These are phyloP conservation scores for Syncephalastrum racemosum DNA, from an alignment of 371 early-diverging fungal species.

Conservation along the genomic window DNA sequence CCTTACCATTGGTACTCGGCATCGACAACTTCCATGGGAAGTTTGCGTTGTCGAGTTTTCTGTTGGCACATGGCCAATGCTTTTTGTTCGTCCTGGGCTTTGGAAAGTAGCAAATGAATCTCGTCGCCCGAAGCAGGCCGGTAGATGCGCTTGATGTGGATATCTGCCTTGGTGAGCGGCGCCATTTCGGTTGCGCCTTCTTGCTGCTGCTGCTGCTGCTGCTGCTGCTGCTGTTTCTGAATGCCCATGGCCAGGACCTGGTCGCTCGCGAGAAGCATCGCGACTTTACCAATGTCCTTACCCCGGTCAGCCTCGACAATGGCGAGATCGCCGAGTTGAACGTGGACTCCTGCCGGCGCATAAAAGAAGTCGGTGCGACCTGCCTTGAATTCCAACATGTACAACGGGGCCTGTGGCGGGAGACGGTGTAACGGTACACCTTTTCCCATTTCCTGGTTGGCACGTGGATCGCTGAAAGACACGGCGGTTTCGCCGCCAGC, in stretches of 20 bases:
- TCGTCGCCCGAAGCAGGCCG: conserved; percentile 78
- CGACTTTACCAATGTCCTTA: conserved; percentile 90
- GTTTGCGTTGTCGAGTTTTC: conserved; percentile 83
- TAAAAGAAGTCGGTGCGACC: conserved; percentile 89
- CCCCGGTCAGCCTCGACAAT: conserved; percentile 98
- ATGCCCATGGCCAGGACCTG: conserved; percentile 11
- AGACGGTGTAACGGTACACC: conserved; percentile 53
- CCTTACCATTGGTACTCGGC: conserved; percentile 95
- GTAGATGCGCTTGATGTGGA: conserved; percentile 87
- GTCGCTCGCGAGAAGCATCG: conserved; percentile 32
- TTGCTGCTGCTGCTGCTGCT: conserved; percentile 16
- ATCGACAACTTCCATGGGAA: conserved; percentile 95
- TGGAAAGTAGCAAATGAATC: conserved; percentile 68
- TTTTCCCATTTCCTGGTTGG: conserved; percentile 46
- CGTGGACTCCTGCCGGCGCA: conserved; percentile 35
- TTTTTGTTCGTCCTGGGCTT: conserved; percentile 87
- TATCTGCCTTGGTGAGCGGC: conserved; percentile 51
- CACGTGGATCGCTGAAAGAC: conserved; percentile 8
- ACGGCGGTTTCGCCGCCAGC: conserved; percentile 5
- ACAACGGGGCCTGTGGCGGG: conserved; percentile 62
- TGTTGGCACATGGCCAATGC: conserved; percentile 85
- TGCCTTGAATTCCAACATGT: conserved; percentile 90
- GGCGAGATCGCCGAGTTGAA: conserved; percentile 75
- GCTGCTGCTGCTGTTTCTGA: conserved; percentile 15
- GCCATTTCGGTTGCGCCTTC: conserved; percentile 5